Evolutionary conservation across 257 asterid species (phyloP).

Genomic region (Plantago ovata): DNA sequence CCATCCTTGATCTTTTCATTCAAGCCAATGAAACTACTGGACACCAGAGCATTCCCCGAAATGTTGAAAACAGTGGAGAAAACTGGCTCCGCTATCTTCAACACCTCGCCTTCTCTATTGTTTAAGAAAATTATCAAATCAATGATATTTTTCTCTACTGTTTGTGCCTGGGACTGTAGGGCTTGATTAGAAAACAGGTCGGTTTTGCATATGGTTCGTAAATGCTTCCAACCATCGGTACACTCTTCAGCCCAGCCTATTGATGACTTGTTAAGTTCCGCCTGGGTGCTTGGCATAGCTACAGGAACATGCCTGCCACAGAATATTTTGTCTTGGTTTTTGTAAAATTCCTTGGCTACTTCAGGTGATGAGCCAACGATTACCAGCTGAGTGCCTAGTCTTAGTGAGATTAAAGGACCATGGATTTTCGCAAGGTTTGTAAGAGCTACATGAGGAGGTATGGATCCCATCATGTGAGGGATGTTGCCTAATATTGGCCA

Average conservation of each 20-base stretch:
- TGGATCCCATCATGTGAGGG: constrained; percentile 12
- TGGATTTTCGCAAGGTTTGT: constrained; percentile 28
- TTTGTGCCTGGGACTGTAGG: constrained; percentile 20
- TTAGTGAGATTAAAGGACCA: constrained; percentile 41
- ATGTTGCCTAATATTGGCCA: constrained; percentile 47
- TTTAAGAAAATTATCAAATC: constrained; percentile 35
- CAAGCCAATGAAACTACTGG: constrained; percentile 25
- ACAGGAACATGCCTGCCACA: constrained; percentile 32
- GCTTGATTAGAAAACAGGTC: constrained; percentile 37
- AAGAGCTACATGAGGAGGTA: constrained; percentile 25
- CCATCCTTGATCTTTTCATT: constrained; percentile 23
- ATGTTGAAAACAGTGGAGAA: constrained; percentile 33
- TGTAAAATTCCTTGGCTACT: constrained; percentile 35
- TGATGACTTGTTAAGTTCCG: constrained; percentile 26
- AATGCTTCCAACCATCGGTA: constrained; percentile 24
- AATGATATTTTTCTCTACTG: constrained; percentile 28
- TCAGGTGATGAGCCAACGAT: constrained; percentile 44
- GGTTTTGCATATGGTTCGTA: constrained; percentile 22
- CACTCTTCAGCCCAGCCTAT: constrained; percentile 26
- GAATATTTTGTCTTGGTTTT: constrained; percentile 26
- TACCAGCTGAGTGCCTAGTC: constrained; percentile 26
- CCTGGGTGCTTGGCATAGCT: neutral
- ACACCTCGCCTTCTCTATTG: constrained; percentile 21
- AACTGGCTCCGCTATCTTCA: constrained; percentile 26
- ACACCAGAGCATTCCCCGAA: constrained; percentile 30